A percentile compares a stretch with the other conserved stretches of the same genome.
Conservation (phyloP, 2,329 filamentous ascomycete genomes). For the Tympanopsis confertula region DNA sequence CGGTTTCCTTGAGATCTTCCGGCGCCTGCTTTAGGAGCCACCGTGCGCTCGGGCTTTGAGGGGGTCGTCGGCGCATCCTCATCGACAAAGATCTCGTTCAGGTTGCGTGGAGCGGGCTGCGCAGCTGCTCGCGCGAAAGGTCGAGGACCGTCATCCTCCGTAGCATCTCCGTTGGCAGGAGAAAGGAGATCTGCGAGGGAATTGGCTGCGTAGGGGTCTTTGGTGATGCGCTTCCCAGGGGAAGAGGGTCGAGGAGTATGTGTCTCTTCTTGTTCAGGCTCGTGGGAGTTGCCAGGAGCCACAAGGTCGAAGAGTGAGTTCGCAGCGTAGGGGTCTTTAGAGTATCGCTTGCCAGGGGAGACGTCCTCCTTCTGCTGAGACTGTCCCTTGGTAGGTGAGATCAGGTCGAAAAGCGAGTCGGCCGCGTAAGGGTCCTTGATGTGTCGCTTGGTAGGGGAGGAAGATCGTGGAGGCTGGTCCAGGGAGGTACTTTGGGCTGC, state of each 20-base stretch:
- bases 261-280: no score
- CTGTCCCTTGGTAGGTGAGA: not conserved
- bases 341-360: not conserved
- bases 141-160: not conserved
- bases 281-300: not conserved
- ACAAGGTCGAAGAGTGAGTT: not conserved
- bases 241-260: not conserved
- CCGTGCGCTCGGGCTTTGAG: not conserved
- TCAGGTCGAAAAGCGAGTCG: not conserved
- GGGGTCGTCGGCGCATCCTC: not conserved
- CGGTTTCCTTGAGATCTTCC: not conserved
- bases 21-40: not conserved
- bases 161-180: not conserved
- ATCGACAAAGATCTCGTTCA: not conserved
- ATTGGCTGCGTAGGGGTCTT: slow-evolving; percentile 1
- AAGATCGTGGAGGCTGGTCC: no score
- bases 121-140: not conserved
- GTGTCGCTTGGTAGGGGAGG: not conserved
- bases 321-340: slow-evolving; percentile 1
- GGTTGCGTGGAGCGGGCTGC: not conserved
- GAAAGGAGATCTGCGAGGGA: not conserved
- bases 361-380: not conserved
- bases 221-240: not conserved
- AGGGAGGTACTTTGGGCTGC: no score
- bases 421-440: slow-evolving; percentile 1